Evolutionary conservation across 208 protist genomes (phyloP).

Genomic region (Wallacemonas sp.): DNA sequence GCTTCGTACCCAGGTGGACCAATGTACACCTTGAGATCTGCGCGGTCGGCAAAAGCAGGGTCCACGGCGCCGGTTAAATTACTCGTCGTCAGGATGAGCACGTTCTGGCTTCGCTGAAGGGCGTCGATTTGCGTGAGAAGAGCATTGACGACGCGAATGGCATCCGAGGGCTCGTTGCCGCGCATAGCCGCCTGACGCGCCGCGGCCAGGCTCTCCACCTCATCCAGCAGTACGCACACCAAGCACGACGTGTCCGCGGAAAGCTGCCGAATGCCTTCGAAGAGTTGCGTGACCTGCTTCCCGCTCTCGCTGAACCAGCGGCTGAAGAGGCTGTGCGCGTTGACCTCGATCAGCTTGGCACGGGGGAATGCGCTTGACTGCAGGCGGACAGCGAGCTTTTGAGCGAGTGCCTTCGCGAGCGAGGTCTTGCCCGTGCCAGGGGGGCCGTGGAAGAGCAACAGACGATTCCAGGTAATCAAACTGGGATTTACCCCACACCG

Average conservation of each 20-base stretch:
- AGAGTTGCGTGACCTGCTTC: constrained; percentile 96
- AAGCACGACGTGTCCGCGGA: constrained; percentile 53
- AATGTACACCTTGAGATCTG: constrained; percentile 95
- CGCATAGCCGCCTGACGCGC: constrained; percentile 84
- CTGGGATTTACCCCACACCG: constrained; percentile 74
- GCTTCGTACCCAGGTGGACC: constrained; percentile 84
- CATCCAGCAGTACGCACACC: constrained; percentile 93
- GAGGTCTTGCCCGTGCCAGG: constrained; percentile 96
- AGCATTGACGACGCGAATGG: constrained; percentile 95
- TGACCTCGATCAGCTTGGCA: constrained; percentile 92
- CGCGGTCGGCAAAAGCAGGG: constrained; percentile 95
- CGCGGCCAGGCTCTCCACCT: constrained; percentile 96
- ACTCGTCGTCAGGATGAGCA: constrained; percentile 95
- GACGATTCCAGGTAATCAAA: constrained; percentile 75
- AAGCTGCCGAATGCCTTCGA: constrained; percentile 84
- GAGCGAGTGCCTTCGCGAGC: constrained; percentile 82
- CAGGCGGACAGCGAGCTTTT: constrained; percentile 82
- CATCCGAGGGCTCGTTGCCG: constrained; percentile 94
- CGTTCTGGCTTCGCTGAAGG: constrained; percentile 85
- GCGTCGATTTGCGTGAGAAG: constrained; percentile 97
- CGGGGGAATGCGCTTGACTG: constrained; percentile 27
- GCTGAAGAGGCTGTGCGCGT: constrained; percentile 95
- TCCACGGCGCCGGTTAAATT: constrained; percentile 96
- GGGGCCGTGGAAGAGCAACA: constrained; percentile 90
- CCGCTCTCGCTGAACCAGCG: constrained; percentile 98